Conservation (phyloP, 169 alveolate species). For the Cryptosporidium xiaoi region DNA sequence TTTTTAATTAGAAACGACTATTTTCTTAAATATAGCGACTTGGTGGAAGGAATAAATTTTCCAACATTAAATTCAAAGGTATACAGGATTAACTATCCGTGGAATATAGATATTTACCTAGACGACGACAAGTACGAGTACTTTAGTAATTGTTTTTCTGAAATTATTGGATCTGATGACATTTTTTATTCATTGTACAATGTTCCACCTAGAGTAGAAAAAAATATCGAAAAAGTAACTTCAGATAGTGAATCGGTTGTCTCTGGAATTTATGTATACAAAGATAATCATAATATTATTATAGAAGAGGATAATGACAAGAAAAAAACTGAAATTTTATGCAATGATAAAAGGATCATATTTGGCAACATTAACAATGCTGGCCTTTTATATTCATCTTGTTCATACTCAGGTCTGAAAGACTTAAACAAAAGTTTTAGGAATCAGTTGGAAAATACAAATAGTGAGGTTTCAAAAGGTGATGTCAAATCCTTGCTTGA, state of each 20-base stretch:
- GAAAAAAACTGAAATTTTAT: no score
- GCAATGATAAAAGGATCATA: no score
- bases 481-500: no score
- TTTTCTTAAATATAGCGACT: not conserved
- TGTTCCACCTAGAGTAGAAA: not conserved
- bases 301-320: slow-evolving; percentile 5
- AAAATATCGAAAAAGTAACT: not conserved
- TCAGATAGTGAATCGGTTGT: not conserved
- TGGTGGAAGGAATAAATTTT: not conserved
- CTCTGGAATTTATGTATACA: slow-evolving; percentile 25
- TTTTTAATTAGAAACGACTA: not conserved
- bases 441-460: no score
- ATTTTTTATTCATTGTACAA: slow-evolving; percentile 12
- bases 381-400: no score
- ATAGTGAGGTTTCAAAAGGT: no score
- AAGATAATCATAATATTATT: slow-evolving; percentile 29
- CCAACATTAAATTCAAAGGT: slow-evolving; percentile 4
- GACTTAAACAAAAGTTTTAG: no score
- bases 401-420: no score
- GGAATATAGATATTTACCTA: slow-evolving; percentile 24
- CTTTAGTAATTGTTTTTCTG: slow-evolving; percentile 12
- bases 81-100: slow-evolving; percentile 20
- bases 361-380: no score
- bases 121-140: slow-evolving; percentile 33
- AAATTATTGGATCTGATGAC: slow-evolving; percentile 51